A percentile compares a stretch with the other conserved stretches of the same genome.
phyloP scores from a whole-genome alignment of 441 rosid genomes.

The Aleurites moluccanus region DNA sequence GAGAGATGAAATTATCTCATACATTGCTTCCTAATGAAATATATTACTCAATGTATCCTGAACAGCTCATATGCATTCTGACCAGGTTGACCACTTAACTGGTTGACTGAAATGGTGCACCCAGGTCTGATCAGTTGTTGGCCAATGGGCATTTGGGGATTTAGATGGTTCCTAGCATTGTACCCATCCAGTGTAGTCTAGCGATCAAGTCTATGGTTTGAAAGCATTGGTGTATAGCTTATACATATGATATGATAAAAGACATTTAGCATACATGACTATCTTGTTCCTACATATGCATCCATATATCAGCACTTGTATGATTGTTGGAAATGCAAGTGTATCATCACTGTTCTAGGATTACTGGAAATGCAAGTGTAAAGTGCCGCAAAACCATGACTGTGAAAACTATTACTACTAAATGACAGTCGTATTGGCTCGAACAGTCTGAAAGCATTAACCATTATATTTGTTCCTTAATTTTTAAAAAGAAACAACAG shows the following conservation, averaged over 20 bases:
- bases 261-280: too few species aligned
- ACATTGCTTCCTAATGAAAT: background rate
- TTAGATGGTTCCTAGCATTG: background rate
- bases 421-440: background rate
- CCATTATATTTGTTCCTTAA: background rate
- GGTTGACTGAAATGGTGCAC: background rate
- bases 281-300: background rate
- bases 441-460: background rate
- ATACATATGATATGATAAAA: too few species aligned
- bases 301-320: background rate
- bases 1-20: background rate
- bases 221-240: too few species aligned
- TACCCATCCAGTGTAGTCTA: background rate
- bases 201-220: background rate
- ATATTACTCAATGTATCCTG: background rate
- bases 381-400: background rate
- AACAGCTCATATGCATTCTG: background rate
- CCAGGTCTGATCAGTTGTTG: background rate
- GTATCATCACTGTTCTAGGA: too few species aligned
- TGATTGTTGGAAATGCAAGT: too few species aligned
- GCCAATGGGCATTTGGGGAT: too few species aligned
- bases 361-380: background rate
- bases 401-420: background rate
- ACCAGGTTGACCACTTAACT: constrained; percentile 1
- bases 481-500: background rate